Conservation (phyloP, 176 grass and related monocot species). For the Neostapfia colusana region DNA sequence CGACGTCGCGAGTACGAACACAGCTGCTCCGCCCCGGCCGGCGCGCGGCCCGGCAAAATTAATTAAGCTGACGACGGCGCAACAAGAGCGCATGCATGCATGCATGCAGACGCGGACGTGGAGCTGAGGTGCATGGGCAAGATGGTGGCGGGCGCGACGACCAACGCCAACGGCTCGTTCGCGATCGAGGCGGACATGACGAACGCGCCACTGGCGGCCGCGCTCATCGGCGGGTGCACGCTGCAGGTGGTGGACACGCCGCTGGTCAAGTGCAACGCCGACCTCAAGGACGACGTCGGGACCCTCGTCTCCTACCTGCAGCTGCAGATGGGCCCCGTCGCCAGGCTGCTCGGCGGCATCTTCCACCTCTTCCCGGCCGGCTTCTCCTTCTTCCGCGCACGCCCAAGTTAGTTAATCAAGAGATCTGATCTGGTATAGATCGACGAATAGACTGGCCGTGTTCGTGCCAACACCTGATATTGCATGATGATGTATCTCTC, state of each 20-base stretch:
- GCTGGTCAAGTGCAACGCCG: constrained; percentile 56
- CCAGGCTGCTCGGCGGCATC: constrained; percentile 39
- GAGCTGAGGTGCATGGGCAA: constrained; percentile 48
- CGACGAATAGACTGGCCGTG: too few relatives aligned
- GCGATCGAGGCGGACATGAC: constrained; percentile 48
- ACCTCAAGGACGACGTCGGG: constrained; percentile 36
- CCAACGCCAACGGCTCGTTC: constrained; percentile 55
- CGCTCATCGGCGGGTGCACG: constrained; percentile 53
- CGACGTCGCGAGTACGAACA: too few relatives aligned
- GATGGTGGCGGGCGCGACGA: constrained; percentile 54
- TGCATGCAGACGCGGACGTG: constrained; percentile 48
- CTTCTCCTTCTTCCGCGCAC: constrained; percentile 41
- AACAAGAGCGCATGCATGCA: too few relatives aligned
- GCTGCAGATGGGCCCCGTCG: constrained; percentile 56
- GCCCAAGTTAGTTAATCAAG: neutral
- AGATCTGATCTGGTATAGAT: neutral
- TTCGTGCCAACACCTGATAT: too few relatives aligned
- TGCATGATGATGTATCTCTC: too few relatives aligned
- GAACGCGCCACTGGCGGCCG: constrained; percentile 29
- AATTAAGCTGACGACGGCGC: too few relatives aligned
- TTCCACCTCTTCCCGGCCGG: constrained; percentile 50
- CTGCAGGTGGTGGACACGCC: constrained; percentile 65
- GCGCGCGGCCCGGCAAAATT: too few relatives aligned
- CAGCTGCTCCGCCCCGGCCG: too few relatives aligned
- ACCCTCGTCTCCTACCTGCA: constrained; percentile 52